A percentile compares a stretch with the other conserved stretches of the same genome.
Evolutionary conservation across 2,329 filamentous ascomycete genomes (phyloP).

Genomic region (Alternaria rosae): DNA sequence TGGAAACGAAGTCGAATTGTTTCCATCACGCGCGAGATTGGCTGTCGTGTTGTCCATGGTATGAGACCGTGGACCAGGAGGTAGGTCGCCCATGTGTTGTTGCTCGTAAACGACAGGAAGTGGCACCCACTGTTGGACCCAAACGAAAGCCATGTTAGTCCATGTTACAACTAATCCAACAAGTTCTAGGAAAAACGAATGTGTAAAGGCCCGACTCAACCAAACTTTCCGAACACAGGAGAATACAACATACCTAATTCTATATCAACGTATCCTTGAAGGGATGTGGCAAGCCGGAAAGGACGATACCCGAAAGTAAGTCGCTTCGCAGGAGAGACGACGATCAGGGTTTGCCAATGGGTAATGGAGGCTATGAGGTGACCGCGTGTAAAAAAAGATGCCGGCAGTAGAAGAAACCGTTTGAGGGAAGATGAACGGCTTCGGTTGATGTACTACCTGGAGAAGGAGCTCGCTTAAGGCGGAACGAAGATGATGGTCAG

Average conservation of each 20-base stretch:
- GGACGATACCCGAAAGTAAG: slow-evolving; percentile 36
- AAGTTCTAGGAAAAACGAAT: slow-evolving; percentile 27
- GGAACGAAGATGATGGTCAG: slow-evolving; percentile 48
- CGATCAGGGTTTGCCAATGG: slow-evolving; percentile 43
- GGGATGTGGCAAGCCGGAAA: slow-evolving; percentile 45
- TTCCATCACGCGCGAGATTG: slow-evolving; percentile 38
- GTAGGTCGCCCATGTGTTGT: slow-evolving; percentile 52
- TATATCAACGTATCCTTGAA: slow-evolving; percentile 40
- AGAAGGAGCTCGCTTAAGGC: slow-evolving; percentile 47
- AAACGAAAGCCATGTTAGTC: slow-evolving; percentile 53
- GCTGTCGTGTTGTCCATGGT: slow-evolving; percentile 41
- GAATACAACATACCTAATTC: slow-evolving; percentile 43
- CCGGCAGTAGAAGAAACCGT: slow-evolving; percentile 31
- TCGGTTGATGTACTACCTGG: slow-evolving; percentile 38
- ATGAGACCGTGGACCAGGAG: slow-evolving; percentile 39
- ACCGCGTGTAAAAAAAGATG: slow-evolving; percentile 49
- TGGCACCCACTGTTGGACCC: slow-evolving; percentile 54
- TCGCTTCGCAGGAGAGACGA: slow-evolving; percentile 28
- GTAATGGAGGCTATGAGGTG: slow-evolving; percentile 36
- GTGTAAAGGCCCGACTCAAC: slow-evolving; percentile 22
- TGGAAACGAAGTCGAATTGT: slow-evolving; percentile 23
- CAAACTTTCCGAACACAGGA: slow-evolving; percentile 15
- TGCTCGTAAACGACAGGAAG: slow-evolving; percentile 50
- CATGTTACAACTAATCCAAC: slow-evolving; percentile 38
- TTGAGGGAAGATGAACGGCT: slow-evolving; percentile 46